Evolutionary conservation across 2,329 filamentous ascomycete species (phyloP).

Genomic region (Calycina herbarum): DNA sequence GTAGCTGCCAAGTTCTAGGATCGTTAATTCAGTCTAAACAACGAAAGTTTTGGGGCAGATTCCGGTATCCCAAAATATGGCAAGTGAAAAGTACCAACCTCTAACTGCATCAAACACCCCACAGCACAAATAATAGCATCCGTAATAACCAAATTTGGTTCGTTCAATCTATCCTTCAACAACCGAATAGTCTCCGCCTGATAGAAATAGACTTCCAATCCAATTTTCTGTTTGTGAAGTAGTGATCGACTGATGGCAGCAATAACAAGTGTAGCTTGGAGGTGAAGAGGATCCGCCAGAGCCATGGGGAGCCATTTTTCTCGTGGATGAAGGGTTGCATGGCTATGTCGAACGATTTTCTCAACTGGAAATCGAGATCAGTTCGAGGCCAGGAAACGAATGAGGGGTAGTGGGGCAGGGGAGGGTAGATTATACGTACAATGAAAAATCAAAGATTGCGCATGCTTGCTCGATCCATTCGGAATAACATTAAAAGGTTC

Average conservation of each 20-base stretch:
- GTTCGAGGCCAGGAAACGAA: too few relatives aligned
- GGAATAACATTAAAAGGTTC: too few relatives aligned
- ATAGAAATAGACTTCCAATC: constrained; percentile 14
- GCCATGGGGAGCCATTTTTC: constrained; percentile 18
- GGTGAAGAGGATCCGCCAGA: constrained; percentile 16
- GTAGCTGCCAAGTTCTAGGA: too few relatives aligned
- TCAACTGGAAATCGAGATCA: background rate
- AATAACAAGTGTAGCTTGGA: constrained; percentile 19
- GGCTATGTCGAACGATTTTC: constrained; percentile 6
- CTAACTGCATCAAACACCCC: too few relatives aligned
- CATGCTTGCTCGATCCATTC: background rate
- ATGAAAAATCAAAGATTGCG: background rate
- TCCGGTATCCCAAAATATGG: too few relatives aligned
- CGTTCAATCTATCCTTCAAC: constrained; percentile 11
- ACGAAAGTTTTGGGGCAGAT: too few relatives aligned
- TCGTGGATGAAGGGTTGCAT: constrained; percentile 12
- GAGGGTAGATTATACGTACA: background rate
- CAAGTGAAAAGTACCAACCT: too few relatives aligned
- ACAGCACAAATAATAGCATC: too few relatives aligned
- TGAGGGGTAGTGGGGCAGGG: too few relatives aligned
- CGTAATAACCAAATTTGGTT: too few relatives aligned
- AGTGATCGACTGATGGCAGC: constrained; percentile 14
- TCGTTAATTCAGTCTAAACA: too few relatives aligned
- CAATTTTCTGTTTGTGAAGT: background rate
- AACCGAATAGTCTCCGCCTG: constrained; percentile 14